Percentiles rank a stretch among this genome's conserved stretches.
phyloP scores from a whole-genome alignment of 129 eudicot genomes.

The Heracleum sosnowskyi region DNA sequence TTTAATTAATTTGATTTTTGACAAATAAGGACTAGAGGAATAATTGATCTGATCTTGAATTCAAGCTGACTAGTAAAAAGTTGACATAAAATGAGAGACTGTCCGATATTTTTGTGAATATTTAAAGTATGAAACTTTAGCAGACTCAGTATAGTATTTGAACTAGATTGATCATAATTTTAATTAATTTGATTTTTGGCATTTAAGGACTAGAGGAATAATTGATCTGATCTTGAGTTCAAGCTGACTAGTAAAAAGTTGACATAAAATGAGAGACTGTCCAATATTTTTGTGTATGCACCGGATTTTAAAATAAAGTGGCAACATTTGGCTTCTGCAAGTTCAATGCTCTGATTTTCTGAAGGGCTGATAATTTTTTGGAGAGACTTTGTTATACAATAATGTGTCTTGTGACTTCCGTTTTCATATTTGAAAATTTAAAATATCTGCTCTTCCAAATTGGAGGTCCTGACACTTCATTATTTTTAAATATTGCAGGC shows the following conservation, averaged over 20 bases:
- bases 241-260: background rate
- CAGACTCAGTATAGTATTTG: background rate
- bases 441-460: background rate
- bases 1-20: background rate
- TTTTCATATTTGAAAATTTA: background rate
- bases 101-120: background rate
- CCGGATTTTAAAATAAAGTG: background rate
- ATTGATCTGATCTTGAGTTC: background rate
- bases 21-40: background rate
- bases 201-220: background rate
- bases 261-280: background rate
- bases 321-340: slow-evolving; percentile 1
- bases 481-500: slow-evolving; percentile 40
- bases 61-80: background rate
- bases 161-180: background rate
- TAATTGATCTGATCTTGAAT: background rate
- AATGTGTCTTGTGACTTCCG: background rate
- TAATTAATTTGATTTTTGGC: background rate
- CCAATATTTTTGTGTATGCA: background rate
- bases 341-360: background rate
- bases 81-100: background rate
- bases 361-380: background rate
- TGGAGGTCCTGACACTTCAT: slow-evolving; percentile 12
- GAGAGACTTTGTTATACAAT: background rate
- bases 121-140: no score